Conservation (phyloP, 495 filamentous ascomycete genomes). For the Penicillium verhagenii region DNA sequence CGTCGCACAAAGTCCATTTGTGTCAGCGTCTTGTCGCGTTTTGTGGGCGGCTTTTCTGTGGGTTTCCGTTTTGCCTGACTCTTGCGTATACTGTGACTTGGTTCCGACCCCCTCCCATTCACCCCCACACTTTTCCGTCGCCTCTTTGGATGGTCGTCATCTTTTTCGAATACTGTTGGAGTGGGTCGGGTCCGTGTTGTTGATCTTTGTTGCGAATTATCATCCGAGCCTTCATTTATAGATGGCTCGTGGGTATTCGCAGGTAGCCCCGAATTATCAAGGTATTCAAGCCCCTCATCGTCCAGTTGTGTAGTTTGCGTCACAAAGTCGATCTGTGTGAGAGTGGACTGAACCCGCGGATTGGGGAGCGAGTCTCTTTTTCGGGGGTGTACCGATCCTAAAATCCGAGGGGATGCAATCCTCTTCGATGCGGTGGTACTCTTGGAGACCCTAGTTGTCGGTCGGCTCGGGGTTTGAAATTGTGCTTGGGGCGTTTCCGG, state of each 20-base stretch:
- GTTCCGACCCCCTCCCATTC: slow-evolving; percentile 1
- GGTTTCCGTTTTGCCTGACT: slow-evolving; percentile 24
- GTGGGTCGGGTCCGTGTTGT: slow-evolving; percentile 16
- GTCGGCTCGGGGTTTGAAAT: slow-evolving; percentile 30
- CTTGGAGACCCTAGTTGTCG: slow-evolving; percentile 20
- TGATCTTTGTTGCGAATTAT: slow-evolving; percentile 27
- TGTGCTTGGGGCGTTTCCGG: slow-evolving; percentile 19
- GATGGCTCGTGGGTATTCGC: slow-evolving; percentile 12
- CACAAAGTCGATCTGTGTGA: slow-evolving; percentile 48
- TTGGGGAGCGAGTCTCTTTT: slow-evolving; percentile 23
- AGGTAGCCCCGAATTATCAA: slow-evolving; percentile 11
- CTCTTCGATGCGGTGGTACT: slow-evolving; percentile 18
- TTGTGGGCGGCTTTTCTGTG: slow-evolving; percentile 18
- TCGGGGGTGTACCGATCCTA: slow-evolving; percentile 17
- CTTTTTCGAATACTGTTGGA: slow-evolving; percentile 16
- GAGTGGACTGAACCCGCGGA: slow-evolving; percentile 33
- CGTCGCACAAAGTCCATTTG: slow-evolving; percentile 49
- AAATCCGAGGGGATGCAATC: slow-evolving; percentile 22
- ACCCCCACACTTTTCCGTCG: slow-evolving; percentile 11
- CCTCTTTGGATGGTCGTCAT: slow-evolving; percentile 18
- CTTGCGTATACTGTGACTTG: slow-evolving; percentile 6
- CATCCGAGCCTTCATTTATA: slow-evolving; percentile 27
- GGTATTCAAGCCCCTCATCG: slow-evolving; percentile 36
- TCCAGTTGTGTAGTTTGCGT: slow-evolving; percentile 23
- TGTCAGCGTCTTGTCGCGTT: slow-evolving; percentile 42